Percentiles rank a stretch among this genome's conserved stretches.
Evolutionary conservation across 2,329 filamentous ascomycete genomes (phyloP).

Genomic region (Metarhizium guizhouense): DNA sequence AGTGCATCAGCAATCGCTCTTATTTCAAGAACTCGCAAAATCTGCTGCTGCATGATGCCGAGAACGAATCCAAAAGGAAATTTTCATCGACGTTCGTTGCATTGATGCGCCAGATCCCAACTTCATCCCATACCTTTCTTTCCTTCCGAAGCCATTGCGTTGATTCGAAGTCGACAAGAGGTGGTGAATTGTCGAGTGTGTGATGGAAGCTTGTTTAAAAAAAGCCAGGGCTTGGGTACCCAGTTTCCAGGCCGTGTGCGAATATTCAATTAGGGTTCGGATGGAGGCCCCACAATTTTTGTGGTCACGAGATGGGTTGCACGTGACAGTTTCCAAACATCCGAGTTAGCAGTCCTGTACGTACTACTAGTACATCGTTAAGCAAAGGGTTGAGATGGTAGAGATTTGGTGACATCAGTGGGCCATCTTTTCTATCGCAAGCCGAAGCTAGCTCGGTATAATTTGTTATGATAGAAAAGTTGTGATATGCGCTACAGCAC

Average conservation of each 20-base stretch:
- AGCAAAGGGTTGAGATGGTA: conserved; percentile 18
- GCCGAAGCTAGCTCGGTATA: too few relatives aligned
- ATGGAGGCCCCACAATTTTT: neutral
- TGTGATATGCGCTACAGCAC: neutral
- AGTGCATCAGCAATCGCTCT: conserved; percentile 66
- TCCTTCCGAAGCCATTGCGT: conserved; percentile 30
- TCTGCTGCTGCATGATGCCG: conserved; percentile 62
- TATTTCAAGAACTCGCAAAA: conserved; percentile 61
- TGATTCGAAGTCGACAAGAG: conserved; percentile 7
- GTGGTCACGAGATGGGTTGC: neutral
- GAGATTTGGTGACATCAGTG: too few relatives aligned
- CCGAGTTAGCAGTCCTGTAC: too few relatives aligned
- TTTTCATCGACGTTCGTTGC: conserved; percentile 7
- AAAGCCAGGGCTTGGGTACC: too few relatives aligned
- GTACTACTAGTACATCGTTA: too few relatives aligned
- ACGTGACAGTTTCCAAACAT: neutral
- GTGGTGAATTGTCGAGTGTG: neutral
- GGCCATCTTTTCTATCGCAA: too few relatives aligned
- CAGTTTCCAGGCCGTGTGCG: conserved; percentile 8
- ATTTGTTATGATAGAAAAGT: too few relatives aligned
- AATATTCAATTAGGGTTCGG: conserved; percentile 17
- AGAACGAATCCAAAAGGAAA: neutral
- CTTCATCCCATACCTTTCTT: conserved; percentile 40
- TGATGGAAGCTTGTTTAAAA: neutral
- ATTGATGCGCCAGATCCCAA: conserved; percentile 6